These are phyloP conservation scores for Chloroidium sp. DNA, from an alignment of 163 green algal genomes.

Conservation along the genomic window DNA sequence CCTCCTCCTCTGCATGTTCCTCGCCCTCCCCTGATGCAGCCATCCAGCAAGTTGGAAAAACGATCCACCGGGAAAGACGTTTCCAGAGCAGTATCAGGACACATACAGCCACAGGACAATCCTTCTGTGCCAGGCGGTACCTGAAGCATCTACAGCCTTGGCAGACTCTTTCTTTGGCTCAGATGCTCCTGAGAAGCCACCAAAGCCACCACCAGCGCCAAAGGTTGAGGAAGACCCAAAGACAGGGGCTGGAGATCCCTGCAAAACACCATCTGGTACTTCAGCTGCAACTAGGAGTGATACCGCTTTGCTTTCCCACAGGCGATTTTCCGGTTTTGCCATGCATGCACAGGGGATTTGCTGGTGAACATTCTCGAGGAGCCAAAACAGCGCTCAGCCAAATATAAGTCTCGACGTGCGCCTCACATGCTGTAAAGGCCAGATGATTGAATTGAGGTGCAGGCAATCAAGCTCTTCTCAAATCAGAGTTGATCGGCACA, in stretches of 20 bases:
- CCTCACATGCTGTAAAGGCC: too few relatives aligned
- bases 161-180: slow-evolving; percentile 7
- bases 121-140: not conserved
- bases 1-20: slow-evolving; percentile 46
- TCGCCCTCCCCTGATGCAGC: slow-evolving; percentile 22
- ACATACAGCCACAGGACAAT: not conserved
- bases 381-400: too few relatives aligned
- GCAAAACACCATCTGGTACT: too few relatives aligned
- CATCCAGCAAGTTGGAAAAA: not conserved
- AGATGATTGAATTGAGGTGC: too few relatives aligned
- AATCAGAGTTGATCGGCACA: too few relatives aligned
- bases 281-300: too few relatives aligned
- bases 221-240: slow-evolving; percentile 55
- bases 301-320: too few relatives aligned
- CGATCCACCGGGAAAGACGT: not conserved
- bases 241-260: slow-evolving; percentile 34
- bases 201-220: slow-evolving; percentile 49
- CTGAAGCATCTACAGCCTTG: not conserved
- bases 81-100: not conserved
- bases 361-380: too few relatives aligned
- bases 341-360: too few relatives aligned
- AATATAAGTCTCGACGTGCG: too few relatives aligned
- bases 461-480: too few relatives aligned
- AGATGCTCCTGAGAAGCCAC: slow-evolving; percentile 44
- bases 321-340: too few relatives aligned